phyloP scores from a whole-genome alignment of 2,329 filamentous ascomycete species.

The Onygenales sp. region DNA sequence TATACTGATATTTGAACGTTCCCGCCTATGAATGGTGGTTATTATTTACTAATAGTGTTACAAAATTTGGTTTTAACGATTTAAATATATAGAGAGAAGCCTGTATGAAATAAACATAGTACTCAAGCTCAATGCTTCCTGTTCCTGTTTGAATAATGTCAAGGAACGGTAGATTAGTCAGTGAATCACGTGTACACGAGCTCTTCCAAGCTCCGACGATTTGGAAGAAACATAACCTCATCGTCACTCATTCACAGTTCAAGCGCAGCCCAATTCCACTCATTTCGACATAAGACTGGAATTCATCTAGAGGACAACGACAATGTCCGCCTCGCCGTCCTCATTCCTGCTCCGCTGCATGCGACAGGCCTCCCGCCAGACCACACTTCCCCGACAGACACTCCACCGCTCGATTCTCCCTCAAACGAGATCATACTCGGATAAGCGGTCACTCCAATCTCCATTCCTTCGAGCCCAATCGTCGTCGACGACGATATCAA shows the following conservation, averaged over 20 bases:
- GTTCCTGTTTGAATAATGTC: too few relatives aligned
- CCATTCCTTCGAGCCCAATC: not conserved
- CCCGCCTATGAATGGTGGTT: too few relatives aligned
- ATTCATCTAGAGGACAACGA: not conserved
- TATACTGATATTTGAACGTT: too few relatives aligned
- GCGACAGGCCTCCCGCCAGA: not conserved
- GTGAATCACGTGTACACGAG: too few relatives aligned
- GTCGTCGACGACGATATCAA: not conserved
- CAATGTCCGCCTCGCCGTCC: not conserved
- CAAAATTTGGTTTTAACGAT: too few relatives aligned
- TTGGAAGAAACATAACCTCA: too few relatives aligned
- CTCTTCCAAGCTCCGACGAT: too few relatives aligned
- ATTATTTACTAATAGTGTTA: too few relatives aligned
- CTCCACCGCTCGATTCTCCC: not conserved
- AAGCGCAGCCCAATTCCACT: not conserved
- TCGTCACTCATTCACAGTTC: not conserved
- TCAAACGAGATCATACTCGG: not conserved
- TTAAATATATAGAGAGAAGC: too few relatives aligned
- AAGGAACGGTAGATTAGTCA: too few relatives aligned
- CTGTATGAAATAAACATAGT: too few relatives aligned
- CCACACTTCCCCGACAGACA: not conserved
- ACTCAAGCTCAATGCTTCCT: too few relatives aligned
- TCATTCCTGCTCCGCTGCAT: not conserved
- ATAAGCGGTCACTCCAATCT: not conserved
- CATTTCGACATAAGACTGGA: not conserved